Evolutionary conservation across 2,329 filamentous ascomycete species (phyloP).

Genomic region (Xylariaceae sp.): DNA sequence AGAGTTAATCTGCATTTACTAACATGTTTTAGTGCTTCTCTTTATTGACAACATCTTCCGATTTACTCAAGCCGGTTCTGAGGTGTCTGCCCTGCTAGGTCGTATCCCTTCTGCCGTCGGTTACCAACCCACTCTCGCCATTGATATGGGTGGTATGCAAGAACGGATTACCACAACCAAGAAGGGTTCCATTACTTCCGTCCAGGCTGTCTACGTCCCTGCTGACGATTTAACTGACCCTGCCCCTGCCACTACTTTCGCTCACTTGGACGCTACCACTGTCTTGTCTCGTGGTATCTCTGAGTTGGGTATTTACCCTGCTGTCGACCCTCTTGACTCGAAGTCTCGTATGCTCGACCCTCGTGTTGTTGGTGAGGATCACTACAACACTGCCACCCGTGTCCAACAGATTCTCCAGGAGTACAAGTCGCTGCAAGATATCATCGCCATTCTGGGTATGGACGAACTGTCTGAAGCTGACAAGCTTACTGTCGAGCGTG

Average conservation of each 20-base stretch:
- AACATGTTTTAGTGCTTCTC: conserved; percentile 71
- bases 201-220: conserved; percentile 99
- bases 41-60: conserved; percentile 99
- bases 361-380: conserved; percentile 96
- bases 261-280: conserved; percentile 99
- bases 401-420: conserved; percentile 99
- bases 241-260: conserved; percentile 98
- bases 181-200: conserved; percentile 99
- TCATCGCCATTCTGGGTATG: conserved; percentile 99
- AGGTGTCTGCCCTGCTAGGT: conserved; percentile 98
- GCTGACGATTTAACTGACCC: conserved; percentile 99
- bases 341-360: conserved; percentile 99
- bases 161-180: conserved; percentile 99
- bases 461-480: conserved; percentile 98
- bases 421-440: conserved; percentile 99
- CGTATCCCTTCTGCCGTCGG: conserved; percentile 99
- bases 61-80: conserved; percentile 99
- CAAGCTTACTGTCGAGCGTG: conserved; percentile 99
- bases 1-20: neutral
- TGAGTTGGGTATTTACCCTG: conserved; percentile 99
- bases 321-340: conserved; percentile 98
- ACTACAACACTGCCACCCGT: conserved; percentile 91
- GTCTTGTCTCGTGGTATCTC: conserved; percentile 99
- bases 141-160: conserved; percentile 99
- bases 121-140: conserved; percentile 98